Base-by-base conservation (phyloP, 495 filamentous ascomycete species). In the Xylaria castorea region DNA sequence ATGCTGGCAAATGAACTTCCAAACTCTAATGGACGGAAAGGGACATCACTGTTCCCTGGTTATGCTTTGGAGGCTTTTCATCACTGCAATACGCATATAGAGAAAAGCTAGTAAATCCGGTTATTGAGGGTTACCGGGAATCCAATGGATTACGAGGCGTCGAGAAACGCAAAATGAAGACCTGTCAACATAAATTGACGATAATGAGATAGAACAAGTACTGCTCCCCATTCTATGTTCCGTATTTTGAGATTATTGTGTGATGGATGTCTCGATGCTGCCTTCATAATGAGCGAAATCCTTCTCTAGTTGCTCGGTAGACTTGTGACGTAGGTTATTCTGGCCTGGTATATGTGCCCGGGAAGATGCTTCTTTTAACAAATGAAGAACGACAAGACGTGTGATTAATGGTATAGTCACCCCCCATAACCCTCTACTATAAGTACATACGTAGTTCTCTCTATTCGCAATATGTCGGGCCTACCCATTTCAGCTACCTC, bases 11-110 rank as follows among this genome's bases (percentile, higher is more conserved):
- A 72, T 81, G 81, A 80, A 46, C 71, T 36, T 57, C 73, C 44
- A 76, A 92, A 82, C 75, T 94, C 89, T 92, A 94, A 94, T 38
- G 86, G 18, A 57, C 5, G 34, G 36, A 71, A 65, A 34, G 32
- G 27, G 22, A 55, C 27, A 18, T 87, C 76, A 0, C 7, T 92
- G 12, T 34, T 25, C 32, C 22, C 11, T 27, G 22, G 27, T 34
- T 55, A 6, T 48, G 9, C 53, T 46, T 58, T 62, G 11, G 46
- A 8, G 5, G n/a, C 16, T 51, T 51, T 55, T 32, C 58, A 30
- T n/a, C 34, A 44, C 48, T 44, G 48, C 60, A 36, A 27, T 46
- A 58, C 34, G 36, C 14, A 40, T 57, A 68, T 55, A 53, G 60
- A 71, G 32, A 67, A 57, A 66, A 71, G 36, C 48, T 60, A 50